Evolutionary conservation across 306 rosid species (phyloP).

Genomic region (Psophocarpus tetragonolobus): DNA sequence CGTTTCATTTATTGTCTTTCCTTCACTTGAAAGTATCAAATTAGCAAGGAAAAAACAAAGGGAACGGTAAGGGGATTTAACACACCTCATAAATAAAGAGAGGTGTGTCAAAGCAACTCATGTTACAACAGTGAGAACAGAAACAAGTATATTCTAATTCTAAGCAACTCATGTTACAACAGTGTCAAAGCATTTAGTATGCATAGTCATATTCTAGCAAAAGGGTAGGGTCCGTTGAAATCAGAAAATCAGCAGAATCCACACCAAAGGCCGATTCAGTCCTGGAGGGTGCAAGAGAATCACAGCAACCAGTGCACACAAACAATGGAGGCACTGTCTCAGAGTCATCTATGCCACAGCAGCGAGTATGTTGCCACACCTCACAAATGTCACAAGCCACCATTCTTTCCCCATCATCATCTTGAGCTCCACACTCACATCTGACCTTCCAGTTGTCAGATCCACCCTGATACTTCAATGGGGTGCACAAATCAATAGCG

Average conservation of each 20-base stretch:
- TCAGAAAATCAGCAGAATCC: constrained; percentile 45
- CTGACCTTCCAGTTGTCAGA: constrained; percentile 72
- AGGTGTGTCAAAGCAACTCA: too few relatives aligned
- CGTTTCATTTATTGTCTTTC: too few relatives aligned
- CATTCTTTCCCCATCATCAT: constrained; percentile 94
- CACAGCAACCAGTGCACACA: constrained; percentile 71
- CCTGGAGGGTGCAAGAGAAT: constrained; percentile 51
- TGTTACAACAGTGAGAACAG: background rate
- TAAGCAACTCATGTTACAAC: background rate
- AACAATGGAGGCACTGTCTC: constrained; percentile 69
- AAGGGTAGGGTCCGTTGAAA: constrained; percentile 31
- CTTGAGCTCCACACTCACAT: constrained; percentile 84
- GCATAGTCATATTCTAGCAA: constrained; percentile 41
- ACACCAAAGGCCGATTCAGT: constrained; percentile 27
- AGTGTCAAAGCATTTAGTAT: constrained; percentile 22
- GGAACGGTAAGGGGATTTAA: too few relatives aligned
- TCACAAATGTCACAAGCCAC: constrained; percentile 87
- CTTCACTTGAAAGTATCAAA: too few relatives aligned
- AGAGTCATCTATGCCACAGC: constrained; percentile 67
- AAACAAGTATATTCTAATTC: background rate
- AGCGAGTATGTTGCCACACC: constrained; percentile 87
- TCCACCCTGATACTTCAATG: constrained; percentile 68
- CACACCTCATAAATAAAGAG: background rate
- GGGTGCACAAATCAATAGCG: constrained; percentile 48
- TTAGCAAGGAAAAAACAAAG: too few relatives aligned